Percentiles rank a stretch among this genome's conserved stretches.
phyloP scores from a whole-genome alignment of 2,329 filamentous ascomycete genomes.

The Bipolaris gigantea region DNA sequence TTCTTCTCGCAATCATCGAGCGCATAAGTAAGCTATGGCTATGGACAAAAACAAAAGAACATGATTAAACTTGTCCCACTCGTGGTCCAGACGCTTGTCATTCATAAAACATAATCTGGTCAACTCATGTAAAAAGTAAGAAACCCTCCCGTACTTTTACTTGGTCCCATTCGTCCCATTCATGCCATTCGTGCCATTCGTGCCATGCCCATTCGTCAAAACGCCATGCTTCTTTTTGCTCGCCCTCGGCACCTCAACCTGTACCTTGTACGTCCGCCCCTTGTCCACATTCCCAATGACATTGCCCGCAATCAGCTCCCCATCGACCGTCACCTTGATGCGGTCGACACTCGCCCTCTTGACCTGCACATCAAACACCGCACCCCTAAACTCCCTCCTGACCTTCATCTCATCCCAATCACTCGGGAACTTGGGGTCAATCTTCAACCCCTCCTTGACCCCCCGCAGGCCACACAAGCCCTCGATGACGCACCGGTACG shows the following conservation, averaged over 20 bases:
- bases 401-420: conserved; percentile 55
- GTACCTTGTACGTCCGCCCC: conserved; percentile 52
- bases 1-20: conserved; percentile 1
- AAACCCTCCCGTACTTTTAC: background rate
- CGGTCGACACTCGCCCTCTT: conserved; percentile 47
- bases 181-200: background rate
- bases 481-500: conserved; percentile 59
- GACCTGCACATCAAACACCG: conserved; percentile 54
- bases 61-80: too few species aligned
- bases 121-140: background rate
- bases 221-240: background rate
- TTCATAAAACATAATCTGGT: background rate
- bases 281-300: conserved; percentile 49
- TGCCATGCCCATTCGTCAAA: background rate
- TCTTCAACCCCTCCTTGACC: conserved; percentile 50
- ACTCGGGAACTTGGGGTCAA: conserved; percentile 57
- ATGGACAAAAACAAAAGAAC: too few species aligned
- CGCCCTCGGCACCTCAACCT: conserved; percentile 42
- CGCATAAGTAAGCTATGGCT: too few species aligned
- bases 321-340: conserved; percentile 48
- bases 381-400: conserved; percentile 55
- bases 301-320: conserved; percentile 45
- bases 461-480: conserved; percentile 59
- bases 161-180: background rate
- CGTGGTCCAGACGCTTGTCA: background rate